Conservation (phyloP, 108 stramenopile genomes). For the Epithemia pelagica region DNA sequence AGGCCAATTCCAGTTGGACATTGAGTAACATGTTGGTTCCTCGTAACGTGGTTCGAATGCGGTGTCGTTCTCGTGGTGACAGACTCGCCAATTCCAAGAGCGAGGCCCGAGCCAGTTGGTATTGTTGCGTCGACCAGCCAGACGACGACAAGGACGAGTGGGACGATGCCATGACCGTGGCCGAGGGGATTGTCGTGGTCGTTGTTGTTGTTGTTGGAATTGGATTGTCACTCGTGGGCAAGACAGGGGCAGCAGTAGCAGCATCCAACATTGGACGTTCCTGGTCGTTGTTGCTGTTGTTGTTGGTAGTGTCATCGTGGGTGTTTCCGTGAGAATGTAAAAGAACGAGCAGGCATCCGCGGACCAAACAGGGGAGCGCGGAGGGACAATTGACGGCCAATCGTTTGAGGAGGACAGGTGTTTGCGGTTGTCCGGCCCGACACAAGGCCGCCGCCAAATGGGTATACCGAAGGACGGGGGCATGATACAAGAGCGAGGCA, state of each 20-base stretch:
- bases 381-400: constrained; percentile 67
- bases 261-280: too few species aligned
- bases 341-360: constrained; percentile 34
- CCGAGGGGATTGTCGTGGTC: too few species aligned
- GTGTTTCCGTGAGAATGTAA: neutral
- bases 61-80: constrained; percentile 38
- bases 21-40: too few species aligned
- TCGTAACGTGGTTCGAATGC: constrained; percentile 37
- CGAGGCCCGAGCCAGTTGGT: constrained; percentile 23
- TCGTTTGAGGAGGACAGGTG: constrained; percentile 33
- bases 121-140: constrained; percentile 30
- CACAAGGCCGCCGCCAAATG: constrained; percentile 74
- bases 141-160: too few species aligned
- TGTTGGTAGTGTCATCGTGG: constrained; percentile 34
- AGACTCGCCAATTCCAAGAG: constrained; percentile 38
- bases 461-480: constrained; percentile 47
- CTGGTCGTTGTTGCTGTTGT: constrained; percentile 11
- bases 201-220: too few species aligned
- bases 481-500: constrained; percentile 51
- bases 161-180: too few species aligned
- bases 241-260: too few species aligned
- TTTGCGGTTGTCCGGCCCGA: constrained; percentile 55
- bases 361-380: constrained; percentile 40
- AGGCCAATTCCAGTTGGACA: too few species aligned
- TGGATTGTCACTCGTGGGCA: too few species aligned